A percentile compares a stretch with the other conserved stretches of the same genome.
Evolutionary conservation across 208 protist genomes (phyloP).

Genomic region (Trypanosoma platydactyli): DNA sequence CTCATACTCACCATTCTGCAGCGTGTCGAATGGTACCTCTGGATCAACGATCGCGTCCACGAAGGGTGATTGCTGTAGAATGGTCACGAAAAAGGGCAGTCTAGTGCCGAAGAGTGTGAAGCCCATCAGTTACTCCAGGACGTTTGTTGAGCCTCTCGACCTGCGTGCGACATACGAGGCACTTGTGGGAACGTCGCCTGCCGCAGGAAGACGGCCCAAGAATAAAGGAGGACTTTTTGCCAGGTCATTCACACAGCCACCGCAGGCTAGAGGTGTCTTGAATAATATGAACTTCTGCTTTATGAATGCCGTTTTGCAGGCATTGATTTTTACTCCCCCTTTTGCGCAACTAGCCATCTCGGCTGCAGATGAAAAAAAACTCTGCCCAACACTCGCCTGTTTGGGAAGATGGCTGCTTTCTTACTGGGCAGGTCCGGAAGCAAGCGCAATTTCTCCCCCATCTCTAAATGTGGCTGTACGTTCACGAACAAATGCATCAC

Average conservation of each 20-base stretch:
- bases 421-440: slow-evolving; percentile 52
- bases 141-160: slow-evolving; percentile 3
- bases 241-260: slow-evolving; percentile 34
- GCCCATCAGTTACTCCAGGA: not conserved
- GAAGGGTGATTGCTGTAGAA: not conserved
- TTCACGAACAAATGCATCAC: not conserved
- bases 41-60: slow-evolving; percentile 25
- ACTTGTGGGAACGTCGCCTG: slow-evolving; percentile 1
- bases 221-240: slow-evolving; percentile 24
- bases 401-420: slow-evolving; percentile 70
- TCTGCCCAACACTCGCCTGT: slow-evolving; percentile 44
- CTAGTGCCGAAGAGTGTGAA: not conserved
- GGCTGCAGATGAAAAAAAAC: slow-evolving; percentile 28
- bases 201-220: not conserved
- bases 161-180: slow-evolving; percentile 11
- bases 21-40: slow-evolving; percentile 24
- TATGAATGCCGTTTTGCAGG: slow-evolving; percentile 81
- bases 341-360: slow-evolving; percentile 73
- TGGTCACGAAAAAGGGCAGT: not conserved
- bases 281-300: slow-evolving; percentile 87
- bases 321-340: slow-evolving; percentile 56
- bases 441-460: slow-evolving; percentile 27
- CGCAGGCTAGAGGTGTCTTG: slow-evolving; percentile 58
- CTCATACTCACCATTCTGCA: slow-evolving; percentile 16
- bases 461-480: slow-evolving; percentile 26